Base-by-base conservation (phyloP, 2,329 filamentous ascomycete genomes). In the Cladosporium oxysporum region DNA sequence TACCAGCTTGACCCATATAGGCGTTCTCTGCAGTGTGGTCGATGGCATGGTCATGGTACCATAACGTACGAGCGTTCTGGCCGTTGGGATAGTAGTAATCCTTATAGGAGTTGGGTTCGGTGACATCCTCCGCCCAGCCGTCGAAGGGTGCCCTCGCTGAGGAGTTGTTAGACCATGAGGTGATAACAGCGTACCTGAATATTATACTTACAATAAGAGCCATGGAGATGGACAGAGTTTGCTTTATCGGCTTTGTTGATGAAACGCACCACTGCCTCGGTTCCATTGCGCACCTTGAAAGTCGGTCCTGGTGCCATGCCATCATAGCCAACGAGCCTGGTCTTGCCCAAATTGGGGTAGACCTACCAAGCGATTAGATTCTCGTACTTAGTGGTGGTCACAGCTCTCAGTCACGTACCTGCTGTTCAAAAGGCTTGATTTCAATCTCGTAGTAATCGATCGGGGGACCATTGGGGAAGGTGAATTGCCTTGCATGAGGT, bases 41-140 rank as follows among this genome's bases (percentile, higher is more conserved):
- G 64, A 79, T 75, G 1, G 77, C 77, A 63, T 82, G 79, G 66
- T 81, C 79, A 69, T 88, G 85, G 69, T 87, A 88, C 85, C 85
- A 88, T 33, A 87, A 77, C 0, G 83, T 79, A 47, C 85, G 79
- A 1, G 80, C 83, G 50, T 78, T 79, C 71, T 87, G 82, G 12
- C 73, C 76, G 71, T 88, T 88, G 11, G 86, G 85, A 69, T 86
- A 88, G 72, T 87, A 88, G 72, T 88, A 87, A 67, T 88, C 86
- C 73, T 88, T 87, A 62, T 66, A 70, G n/a, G 87, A 76, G 0
- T 83, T 83, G 0, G 81, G 80, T 0, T 74, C 53, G 0, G 83
- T 83, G 14, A 79, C 76, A 67, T 87, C 85, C 58, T 81, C 80
- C 1, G 84, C 84, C 83, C 84, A 87, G 0, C 84, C 84, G 68